Base-by-base conservation (phyloP, 2,329 filamentous ascomycete species). In the Penicillium sp. region DNA sequence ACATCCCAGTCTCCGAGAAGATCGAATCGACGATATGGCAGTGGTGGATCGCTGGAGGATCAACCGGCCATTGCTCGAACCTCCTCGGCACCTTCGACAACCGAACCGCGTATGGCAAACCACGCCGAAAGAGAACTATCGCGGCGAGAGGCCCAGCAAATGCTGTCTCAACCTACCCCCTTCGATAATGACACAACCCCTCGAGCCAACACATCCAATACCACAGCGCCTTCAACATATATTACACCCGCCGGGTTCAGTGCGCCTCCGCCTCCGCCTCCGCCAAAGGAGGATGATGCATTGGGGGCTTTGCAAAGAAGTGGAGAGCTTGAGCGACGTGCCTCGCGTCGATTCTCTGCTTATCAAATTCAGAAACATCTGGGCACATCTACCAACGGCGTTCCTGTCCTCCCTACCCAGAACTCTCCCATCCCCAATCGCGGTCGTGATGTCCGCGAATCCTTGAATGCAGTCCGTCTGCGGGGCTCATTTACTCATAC, bases 351-450 rank as follows among this genome's bases (percentile, higher is more conserved):
- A 69, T 99, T 97, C 72, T 97, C 94, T 2, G 90, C 92, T 53
- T 99, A 97, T 72, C 94, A 99, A 70, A 96, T 99, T 66, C 91
- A 91, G 45, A 97, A 97, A 71, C 92, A 96, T 68, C 81, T 97
- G 2, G 93, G 93, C 12, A 84, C 87, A 17, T 88, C 89, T 39
- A 84, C 89, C 17, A 92, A 88, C 74, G 91, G 90, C 21, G 88
- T 97, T 17, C 91, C 93, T 7, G 89, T 96, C 70, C 84, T 97
- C 21, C 92, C 93, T 27, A 68, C 72, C 6, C 74, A 75, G 38
- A 75, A 73, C 35, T 73, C 73, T 9, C 85, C 81, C 23, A 74
- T 75, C 9, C 93, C 93, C 6, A 96, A 96, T 70, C 84, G 93
- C 61, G 91, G 91, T 31, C 84, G 90, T 59, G 73, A 76, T 62